These are phyloP conservation scores for Penicillium cosmopolitanum DNA, from an alignment of 495 filamentous ascomycete species.

Conservation along the genomic window DNA sequence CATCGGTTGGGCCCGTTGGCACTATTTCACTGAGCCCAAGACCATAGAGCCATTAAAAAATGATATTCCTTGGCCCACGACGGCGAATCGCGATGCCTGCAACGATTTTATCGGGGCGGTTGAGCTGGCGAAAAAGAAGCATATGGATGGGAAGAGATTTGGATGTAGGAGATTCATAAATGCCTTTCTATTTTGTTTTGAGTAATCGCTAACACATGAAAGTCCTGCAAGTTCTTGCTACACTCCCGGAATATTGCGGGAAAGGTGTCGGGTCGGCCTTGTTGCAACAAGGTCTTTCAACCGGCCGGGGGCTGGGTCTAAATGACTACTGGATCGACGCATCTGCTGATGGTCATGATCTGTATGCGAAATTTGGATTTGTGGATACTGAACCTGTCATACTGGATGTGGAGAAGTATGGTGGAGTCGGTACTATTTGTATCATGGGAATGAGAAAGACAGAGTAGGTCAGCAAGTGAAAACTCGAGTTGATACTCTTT, in stretches of 20 bases:
- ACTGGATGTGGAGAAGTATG: slow-evolving; percentile 6
- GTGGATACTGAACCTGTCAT: slow-evolving; percentile 2
- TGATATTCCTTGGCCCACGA: background rate
- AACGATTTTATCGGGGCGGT: slow-evolving; percentile 5
- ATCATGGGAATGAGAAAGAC: slow-evolving; percentile 5
- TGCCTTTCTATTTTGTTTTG: background rate
- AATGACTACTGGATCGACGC: slow-evolving; percentile 7
- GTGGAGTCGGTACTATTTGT: slow-evolving; percentile 3
- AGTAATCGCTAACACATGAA: background rate
- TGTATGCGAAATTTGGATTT: slow-evolving; percentile 13
- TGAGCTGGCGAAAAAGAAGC: background rate
- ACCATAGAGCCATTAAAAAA: background rate
- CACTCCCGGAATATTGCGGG: slow-evolving; percentile 8
- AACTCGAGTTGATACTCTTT: too few relatives aligned
- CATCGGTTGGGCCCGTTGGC: slow-evolving; percentile 5
- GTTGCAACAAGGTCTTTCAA: background rate
- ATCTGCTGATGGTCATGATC: background rate
- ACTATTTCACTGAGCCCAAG: slow-evolving; percentile 4
- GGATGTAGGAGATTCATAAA: background rate
- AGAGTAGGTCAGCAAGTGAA: background rate
- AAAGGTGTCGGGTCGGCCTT: slow-evolving; percentile 8
- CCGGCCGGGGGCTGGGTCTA: background rate
- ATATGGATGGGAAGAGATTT: slow-evolving; percentile 11
- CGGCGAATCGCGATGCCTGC: slow-evolving; percentile 1
- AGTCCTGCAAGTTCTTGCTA: slow-evolving; percentile 1